Conservation (phyloP, 2,329 filamentous ascomycete genomes). For the Alternaria viburni region DNA sequence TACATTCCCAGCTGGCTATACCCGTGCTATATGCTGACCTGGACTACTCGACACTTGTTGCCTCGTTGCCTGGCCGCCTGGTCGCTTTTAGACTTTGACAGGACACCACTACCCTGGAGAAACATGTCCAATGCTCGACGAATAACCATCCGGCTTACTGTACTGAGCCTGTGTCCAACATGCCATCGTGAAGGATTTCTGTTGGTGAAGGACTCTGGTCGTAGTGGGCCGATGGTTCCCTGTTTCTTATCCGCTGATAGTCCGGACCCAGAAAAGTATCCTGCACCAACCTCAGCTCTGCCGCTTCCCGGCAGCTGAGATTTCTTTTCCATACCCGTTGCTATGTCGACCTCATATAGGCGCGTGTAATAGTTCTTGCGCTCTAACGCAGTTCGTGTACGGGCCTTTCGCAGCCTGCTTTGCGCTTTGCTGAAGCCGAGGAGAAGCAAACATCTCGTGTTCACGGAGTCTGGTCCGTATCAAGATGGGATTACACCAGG, state of each 20-base stretch:
- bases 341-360: conserved; percentile 7
- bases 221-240: background rate
- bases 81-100: background rate
- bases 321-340: conserved; percentile 7
- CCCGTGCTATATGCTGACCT: background rate
- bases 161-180: background rate
- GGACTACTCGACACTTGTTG: background rate
- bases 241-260: background rate
- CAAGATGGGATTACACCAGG: background rate
- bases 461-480: background rate
- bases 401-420: background rate
- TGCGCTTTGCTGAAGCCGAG: background rate
- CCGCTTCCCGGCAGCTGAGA: background rate
- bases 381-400: background rate
- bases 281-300: background rate
- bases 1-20: background rate
- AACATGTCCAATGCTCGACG: background rate
- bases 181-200: background rate
- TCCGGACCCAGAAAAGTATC: background rate
- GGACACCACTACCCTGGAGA: background rate
- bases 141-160: background rate
- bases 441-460: background rate
- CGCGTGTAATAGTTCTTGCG: background rate
- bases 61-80: background rate
- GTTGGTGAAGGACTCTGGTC: background rate